These are phyloP conservation scores for Ministeria vibrans DNA, from an alignment of 78 protist genomes.

Conservation along the genomic window DNA sequence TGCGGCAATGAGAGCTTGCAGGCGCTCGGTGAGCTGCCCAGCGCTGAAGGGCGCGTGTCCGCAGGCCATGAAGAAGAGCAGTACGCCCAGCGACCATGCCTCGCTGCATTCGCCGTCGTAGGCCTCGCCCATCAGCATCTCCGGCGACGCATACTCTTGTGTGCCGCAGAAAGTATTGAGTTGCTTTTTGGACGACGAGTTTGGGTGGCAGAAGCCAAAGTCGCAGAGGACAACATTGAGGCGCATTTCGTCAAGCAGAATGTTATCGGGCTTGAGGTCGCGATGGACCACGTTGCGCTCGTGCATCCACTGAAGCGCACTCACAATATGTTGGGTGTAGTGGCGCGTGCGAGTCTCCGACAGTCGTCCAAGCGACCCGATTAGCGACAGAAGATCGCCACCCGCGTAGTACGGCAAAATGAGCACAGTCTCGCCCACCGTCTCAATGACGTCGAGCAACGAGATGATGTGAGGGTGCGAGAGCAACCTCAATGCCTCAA, in stretches of 20 bases:
- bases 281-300: constrained; percentile 24
- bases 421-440: too few relatives aligned
- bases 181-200: neutral
- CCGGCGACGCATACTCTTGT: neutral
- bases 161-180: neutral
- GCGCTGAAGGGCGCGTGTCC: too few relatives aligned
- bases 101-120: neutral
- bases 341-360: too few relatives aligned
- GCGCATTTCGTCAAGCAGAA: neutral
- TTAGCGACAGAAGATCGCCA: too few relatives aligned
- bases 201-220: neutral
- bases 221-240: neutral
- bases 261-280: neutral
- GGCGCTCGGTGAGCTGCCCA: too few relatives aligned
- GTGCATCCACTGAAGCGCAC: neutral
- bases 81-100: neutral
- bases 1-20: too few relatives aligned
- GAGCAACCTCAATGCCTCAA: neutral
- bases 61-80: neutral
- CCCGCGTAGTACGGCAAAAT: too few relatives aligned
- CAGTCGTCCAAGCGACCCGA: too few relatives aligned
- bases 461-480: neutral
- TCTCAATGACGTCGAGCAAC: neutral
- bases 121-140: neutral
- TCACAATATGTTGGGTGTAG: too few relatives aligned